These are phyloP conservation scores for Thyridium curvatum DNA, from an alignment of 2,329 filamentous ascomycete species.

Conservation along the genomic window DNA sequence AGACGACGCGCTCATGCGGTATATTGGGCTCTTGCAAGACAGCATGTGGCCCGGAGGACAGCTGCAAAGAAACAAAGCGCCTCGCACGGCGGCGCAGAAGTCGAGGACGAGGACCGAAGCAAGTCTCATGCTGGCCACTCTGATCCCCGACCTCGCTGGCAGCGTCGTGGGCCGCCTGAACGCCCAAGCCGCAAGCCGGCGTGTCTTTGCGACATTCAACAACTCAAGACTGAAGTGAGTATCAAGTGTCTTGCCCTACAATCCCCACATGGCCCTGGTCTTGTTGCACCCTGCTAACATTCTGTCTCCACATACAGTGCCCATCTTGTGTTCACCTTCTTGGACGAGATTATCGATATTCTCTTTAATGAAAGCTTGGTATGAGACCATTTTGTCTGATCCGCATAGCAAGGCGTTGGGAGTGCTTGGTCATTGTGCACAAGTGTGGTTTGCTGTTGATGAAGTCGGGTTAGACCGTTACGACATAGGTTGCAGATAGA, in stretches of 20 bases:
- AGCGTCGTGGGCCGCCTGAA: constrained; percentile 92
- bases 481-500: no score
- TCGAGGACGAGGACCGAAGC: constrained; percentile 79
- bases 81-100: constrained; percentile 67
- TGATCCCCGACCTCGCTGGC: constrained; percentile 84
- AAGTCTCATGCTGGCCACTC: constrained; percentile 77
- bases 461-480: no score
- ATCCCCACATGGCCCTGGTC: constrained; percentile 1
- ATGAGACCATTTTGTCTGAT: neutral
- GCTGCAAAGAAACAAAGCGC: constrained; percentile 37
- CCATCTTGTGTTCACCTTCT: constrained; percentile 63
- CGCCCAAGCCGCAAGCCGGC: constrained; percentile 81
- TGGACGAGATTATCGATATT: constrained; percentile 64
- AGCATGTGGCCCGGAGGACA: constrained; percentile 73
- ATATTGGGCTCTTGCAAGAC: constrained; percentile 67
- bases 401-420: neutral
- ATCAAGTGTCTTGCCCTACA: neutral
- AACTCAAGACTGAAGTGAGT: constrained; percentile 82
- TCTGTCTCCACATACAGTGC: constrained; percentile 36
- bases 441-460: no score
- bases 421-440: no score
- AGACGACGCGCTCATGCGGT: constrained; percentile 72
- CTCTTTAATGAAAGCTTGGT: constrained; percentile 45
- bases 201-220: constrained; percentile 86
- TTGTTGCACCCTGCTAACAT: neutral